Conservation (phyloP, 805 yeast genomes). For the Wickerhamiella kurtzmanii region DNA sequence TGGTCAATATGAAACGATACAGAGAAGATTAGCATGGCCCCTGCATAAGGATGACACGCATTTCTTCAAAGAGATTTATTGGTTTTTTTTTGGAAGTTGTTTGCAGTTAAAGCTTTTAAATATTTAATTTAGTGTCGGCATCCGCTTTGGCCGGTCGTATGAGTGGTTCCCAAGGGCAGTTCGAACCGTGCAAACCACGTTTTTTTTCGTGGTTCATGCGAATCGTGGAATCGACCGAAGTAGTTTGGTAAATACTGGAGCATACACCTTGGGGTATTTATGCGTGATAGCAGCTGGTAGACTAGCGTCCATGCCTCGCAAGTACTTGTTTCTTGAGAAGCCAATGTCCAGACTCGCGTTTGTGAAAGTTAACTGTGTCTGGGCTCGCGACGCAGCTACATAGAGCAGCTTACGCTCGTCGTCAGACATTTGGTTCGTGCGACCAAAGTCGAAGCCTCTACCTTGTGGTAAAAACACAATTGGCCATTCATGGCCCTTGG, state of each 20-base stretch:
- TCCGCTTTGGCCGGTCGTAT: too few relatives aligned
- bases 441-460: background rate
- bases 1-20: constrained; percentile 78
- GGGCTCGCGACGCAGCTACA: constrained; percentile 23
- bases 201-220: too few relatives aligned
- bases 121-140: too few relatives aligned
- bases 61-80: constrained; percentile 98
- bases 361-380: constrained; percentile 6
- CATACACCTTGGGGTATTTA: background rate
- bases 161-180: too few relatives aligned
- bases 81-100: constrained; percentile 46
- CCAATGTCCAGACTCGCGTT: constrained; percentile 2
- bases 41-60: constrained; percentile 99
- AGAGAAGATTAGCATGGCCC: constrained; percentile 99
- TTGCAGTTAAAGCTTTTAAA: background rate
- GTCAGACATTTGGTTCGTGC: constrained; percentile 3
- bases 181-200: too few relatives aligned
- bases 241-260: background rate
- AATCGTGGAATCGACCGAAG: background rate
- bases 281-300: background rate
- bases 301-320: background rate
- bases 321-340: background rate
- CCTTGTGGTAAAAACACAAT: constrained; percentile 10
- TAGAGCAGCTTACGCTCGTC: constrained; percentile 19
- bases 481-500: constrained; percentile 17